Evolutionary conservation across 345 rosid genomes (phyloP).

Genomic region (Eucalyptus urophylla): DNA sequence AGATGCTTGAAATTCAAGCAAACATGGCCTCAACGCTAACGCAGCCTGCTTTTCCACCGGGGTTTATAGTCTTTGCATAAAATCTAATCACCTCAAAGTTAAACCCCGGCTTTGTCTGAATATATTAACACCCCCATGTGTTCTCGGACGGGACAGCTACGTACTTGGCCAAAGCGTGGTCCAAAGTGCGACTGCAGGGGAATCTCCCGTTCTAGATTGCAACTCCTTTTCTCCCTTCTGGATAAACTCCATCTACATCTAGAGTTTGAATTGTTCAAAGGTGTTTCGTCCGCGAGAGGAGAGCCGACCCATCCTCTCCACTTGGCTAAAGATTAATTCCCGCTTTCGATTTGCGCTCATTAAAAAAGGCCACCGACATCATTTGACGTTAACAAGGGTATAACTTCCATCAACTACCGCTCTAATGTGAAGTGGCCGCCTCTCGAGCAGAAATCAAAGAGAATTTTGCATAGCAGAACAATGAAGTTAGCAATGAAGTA

Average conservation of each 20-base stretch:
- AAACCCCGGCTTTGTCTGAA: constrained; percentile 40
- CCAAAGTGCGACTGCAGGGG: background rate
- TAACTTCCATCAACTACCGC: background rate
- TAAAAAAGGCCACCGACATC: background rate
- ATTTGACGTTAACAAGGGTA: background rate
- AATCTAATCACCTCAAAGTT: constrained; percentile 26
- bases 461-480: background rate
- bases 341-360: background rate
- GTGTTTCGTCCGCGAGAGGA: background rate
- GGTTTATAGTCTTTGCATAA: background rate
- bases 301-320: background rate
- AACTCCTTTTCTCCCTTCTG: background rate
- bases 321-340: background rate
- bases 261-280: background rate
- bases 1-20: constrained; percentile 94
- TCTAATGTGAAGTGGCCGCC: background rate
- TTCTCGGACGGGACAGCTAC: background rate
- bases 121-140: background rate
- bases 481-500: background rate
- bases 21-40: constrained; percentile 45
- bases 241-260: background rate
- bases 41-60: constrained; percentile 25
- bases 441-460: background rate
- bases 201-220: background rate
- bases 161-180: background rate